Evolutionary conservation across 495 filamentous ascomycete genomes (phyloP).

Genomic region (Aspergillus heteromorphus): DNA sequence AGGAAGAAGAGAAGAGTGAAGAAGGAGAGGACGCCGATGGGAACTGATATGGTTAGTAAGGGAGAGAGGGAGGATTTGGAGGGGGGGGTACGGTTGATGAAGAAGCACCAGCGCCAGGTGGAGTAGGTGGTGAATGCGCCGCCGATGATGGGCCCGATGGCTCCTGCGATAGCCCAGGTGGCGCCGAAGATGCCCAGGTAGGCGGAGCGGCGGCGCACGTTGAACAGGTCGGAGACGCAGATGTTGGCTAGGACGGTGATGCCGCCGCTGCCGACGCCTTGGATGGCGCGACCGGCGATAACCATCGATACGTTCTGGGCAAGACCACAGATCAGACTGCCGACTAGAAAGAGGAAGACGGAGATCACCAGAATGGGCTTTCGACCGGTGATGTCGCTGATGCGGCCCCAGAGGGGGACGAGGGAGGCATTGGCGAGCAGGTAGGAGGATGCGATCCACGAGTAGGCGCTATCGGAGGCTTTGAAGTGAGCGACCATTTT

Average conservation of each 20-base stretch:
- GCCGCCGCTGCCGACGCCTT: slow-evolving; percentile 76
- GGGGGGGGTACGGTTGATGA: slow-evolving; percentile 43
- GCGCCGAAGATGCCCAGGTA: slow-evolving; percentile 59
- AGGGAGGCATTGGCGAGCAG: slow-evolving; percentile 60
- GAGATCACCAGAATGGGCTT: slow-evolving; percentile 70
- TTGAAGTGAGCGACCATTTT: slow-evolving; percentile 58
- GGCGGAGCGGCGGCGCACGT: slow-evolving; percentile 37
- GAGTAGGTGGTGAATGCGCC: slow-evolving; percentile 55
- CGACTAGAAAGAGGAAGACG: slow-evolving; percentile 68
- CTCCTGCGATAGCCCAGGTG: slow-evolving; percentile 68
- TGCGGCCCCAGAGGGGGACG: slow-evolving; percentile 70
- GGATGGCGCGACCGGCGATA: slow-evolving; percentile 66
- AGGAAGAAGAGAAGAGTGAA: slow-evolving; percentile 55
- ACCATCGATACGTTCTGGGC: slow-evolving; percentile 63
- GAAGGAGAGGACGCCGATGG: slow-evolving; percentile 47
- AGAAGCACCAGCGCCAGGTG: slow-evolving; percentile 37
- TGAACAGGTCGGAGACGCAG: slow-evolving; percentile 68
- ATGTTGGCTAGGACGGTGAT: slow-evolving; percentile 74
- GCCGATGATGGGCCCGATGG: slow-evolving; percentile 67
- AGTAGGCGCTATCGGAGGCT: slow-evolving; percentile 56
- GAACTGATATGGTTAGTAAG: neutral
- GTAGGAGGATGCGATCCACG: slow-evolving; percentile 67
- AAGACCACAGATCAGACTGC: slow-evolving; percentile 62
- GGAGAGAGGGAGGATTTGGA: neutral
- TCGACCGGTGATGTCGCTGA: slow-evolving; percentile 78